Evolutionary conservation across 2,329 filamentous ascomycete species (phyloP), one percentile per base, ranked within the genome.

Genomic region (Fonsecaea erecta): DNA sequence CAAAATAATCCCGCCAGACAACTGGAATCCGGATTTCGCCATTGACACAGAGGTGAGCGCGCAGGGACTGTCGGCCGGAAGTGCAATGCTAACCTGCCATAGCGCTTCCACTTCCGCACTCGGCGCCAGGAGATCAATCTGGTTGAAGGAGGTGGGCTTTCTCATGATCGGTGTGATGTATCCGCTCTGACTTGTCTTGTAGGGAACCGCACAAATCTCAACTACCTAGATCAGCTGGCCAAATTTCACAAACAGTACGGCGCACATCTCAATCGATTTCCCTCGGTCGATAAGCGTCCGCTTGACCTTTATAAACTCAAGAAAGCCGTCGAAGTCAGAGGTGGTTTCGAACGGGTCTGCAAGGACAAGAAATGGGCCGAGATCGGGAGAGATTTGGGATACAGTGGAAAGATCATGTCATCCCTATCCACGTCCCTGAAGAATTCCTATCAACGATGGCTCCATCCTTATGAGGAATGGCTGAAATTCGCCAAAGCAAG

Each of bases 371-470:
- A 98, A 81, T 99, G 95, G 95, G 95, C 95, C 16, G 95, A 99
- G 77, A 98, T 99, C 72, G 95, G 95, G 35, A 88, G 95, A 74
- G 95, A 98, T 76, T 81, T 99, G 54, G 95, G 95, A 61, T 99
- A 99, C 79, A 98, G 94, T 75, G 95, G 95, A 75, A 99, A 99
- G 82, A 99, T 99, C 69, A 99, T 99, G 95, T 98, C 94, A 1
- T 98, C 95, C 8, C 82, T 99, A 53, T 99, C 95, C 5, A 99
- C 95, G 0, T 98, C 95, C 4, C 85, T 99, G 48, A 99, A 98
- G 77, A 99, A 99, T 77, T 98, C 95, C 0, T 99, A 96, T 73
- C 93, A 97, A 76, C 89, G 94, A 79, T 99, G 95, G 92, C 87
- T 99, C 2, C 92, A 93, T 74, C 95, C 95, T 0, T 99, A 98